Base-by-base conservation (phyloP, 2,329 filamentous ascomycete genomes). In the Paecilomyces sp. region DNA sequence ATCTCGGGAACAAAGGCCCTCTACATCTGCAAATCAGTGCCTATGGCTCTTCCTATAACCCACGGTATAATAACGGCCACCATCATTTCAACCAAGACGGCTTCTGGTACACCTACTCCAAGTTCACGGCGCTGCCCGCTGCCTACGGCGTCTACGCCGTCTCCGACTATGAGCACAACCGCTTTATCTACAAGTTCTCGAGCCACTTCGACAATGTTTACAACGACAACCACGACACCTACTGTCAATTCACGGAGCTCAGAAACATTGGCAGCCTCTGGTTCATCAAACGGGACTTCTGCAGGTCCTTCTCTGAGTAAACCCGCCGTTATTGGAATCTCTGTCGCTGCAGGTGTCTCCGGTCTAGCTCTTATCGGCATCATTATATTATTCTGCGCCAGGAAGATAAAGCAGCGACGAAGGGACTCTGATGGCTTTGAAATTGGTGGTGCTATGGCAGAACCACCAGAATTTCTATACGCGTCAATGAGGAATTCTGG, bases 1-100 rank as follows among this genome's bases (percentile, higher is more conserved):
- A 70, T 71, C 9, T 65, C 69, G 34, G 73, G 80, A 72, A 68
- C 78, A 65, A 73, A 76, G 31, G 77, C 81, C 2, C 74, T 82
- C 58, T 76, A 74, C 24, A 85, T 91, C 75, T 91, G 88, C 67
- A 72, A 64, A 70, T 74, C 63, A 61, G 74, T 72, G 61, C 69
- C 64, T 63, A 75, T 66, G 12, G 69, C 72, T 55, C 57, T 73
- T 25, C 65, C 67, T 28, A 69, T 69, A 57, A 75, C 74, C 5
- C 73, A 75, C 63, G 62, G 70, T 13, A 69, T 72, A 7, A 72
- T 76, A 47, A 74, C 74, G n/a, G 70, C 74, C 15, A 74, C 74
- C 1, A 64, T 70, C 6, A 59, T 59, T 13, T 58, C 58, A 18
- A 55, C 55, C n/a, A 64, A 59, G 52, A 59, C 56, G 50, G 56